A percentile compares a stretch with the other conserved stretches of the same genome.
These are phyloP conservation scores for Hymenoscyphus scutula DNA, from an alignment of 2,329 filamentous ascomycete species.

Conservation along the genomic window DNA sequence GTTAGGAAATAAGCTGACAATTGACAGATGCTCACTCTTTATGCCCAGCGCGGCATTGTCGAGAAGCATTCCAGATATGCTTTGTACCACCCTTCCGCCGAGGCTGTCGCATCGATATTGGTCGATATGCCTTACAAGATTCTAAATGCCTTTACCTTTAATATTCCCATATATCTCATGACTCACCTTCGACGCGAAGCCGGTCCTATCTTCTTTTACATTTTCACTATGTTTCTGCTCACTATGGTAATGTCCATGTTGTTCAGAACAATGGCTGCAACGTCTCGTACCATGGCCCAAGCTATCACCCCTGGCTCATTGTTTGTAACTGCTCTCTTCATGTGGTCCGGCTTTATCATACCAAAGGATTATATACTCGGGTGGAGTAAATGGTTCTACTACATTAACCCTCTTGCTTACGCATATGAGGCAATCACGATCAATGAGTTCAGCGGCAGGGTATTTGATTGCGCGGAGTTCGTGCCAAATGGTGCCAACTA, in stretches of 20 bases:
- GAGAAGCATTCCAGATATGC: slow-evolving; percentile 87
- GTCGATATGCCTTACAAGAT: slow-evolving; percentile 84
- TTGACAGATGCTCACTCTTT: slow-evolving; percentile 72
- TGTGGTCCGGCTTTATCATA: slow-evolving; percentile 41
- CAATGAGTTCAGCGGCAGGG: slow-evolving; percentile 58
- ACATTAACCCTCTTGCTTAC: slow-evolving; percentile 59
- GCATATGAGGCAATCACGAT: slow-evolving; percentile 76
- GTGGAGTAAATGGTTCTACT: slow-evolving; percentile 82
- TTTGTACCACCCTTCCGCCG: slow-evolving; percentile 83
- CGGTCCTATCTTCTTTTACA: slow-evolving; percentile 81
- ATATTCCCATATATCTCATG: slow-evolving; percentile 82
- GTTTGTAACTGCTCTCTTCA: slow-evolving; percentile 35
- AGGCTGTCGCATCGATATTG: slow-evolving; percentile 55
- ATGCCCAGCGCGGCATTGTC: slow-evolving; percentile 85
- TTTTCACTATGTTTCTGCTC: slow-evolving; percentile 70
- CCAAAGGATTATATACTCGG: slow-evolving; percentile 59
- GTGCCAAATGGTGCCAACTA: slow-evolving; percentile 45
- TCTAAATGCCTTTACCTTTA: slow-evolving; percentile 71
- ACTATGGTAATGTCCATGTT: slow-evolving; percentile 82
- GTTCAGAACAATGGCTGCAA: slow-evolving; percentile 77
- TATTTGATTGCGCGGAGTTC: neutral
- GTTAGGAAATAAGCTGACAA: neutral
- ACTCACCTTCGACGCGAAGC: slow-evolving; percentile 72
- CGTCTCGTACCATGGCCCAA: slow-evolving; percentile 67
- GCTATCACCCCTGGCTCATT: slow-evolving; percentile 58